Evolutionary conservation across 2,329 filamentous ascomycete species (phyloP), one percentile per base, ranked within the genome.

Genomic region (Fusarium ambrosium): DNA sequence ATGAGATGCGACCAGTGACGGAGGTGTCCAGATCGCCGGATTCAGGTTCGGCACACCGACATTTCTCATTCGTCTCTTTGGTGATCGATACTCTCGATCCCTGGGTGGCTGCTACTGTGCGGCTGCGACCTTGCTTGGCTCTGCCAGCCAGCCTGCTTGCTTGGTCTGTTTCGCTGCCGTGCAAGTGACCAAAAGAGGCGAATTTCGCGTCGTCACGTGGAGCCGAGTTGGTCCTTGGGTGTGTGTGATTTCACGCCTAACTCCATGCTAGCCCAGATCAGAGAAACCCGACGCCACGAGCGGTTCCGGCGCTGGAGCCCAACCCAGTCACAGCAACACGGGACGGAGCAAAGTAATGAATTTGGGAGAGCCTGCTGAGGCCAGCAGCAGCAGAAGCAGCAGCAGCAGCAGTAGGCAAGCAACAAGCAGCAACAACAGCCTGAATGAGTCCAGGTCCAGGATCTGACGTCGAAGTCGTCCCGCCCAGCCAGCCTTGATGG

Each of bases 21-120:
- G 64, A 67, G 62, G 64, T 34, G 66, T 27, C 74, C 69, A 66
- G 66, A 72, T 70, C 69, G 66, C 63, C 66, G 74, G 65, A 68
- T 70, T 60, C 65, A 69, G 64, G 56, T 62, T 72, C 61, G 73
- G 61, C 73, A 76, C 76, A 78, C 76, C 76, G 76, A 78, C 76
- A 77, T 74, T 77, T 78, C 73, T 64, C 69, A 69, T 73, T 70
- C 48, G 68, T 77, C 70, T 71, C 68, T 67, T 67, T 69, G 69
- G 32, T 37, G 20, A 62, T 70, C 45, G 64, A 61, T 69, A 61
- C 63, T 70, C 63, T 56, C 39, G 61, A 73, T 69, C 59, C 65
- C 73, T 67, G 60, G 51, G 60, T 66, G 41, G 60, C 58, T 62
- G 51, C 48, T 29, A 53, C 48, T 53, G 48, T 53, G 24, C 48